phyloP scores from a whole-genome alignment of 495 filamentous ascomycete species.

The Penicillium lagena region DNA sequence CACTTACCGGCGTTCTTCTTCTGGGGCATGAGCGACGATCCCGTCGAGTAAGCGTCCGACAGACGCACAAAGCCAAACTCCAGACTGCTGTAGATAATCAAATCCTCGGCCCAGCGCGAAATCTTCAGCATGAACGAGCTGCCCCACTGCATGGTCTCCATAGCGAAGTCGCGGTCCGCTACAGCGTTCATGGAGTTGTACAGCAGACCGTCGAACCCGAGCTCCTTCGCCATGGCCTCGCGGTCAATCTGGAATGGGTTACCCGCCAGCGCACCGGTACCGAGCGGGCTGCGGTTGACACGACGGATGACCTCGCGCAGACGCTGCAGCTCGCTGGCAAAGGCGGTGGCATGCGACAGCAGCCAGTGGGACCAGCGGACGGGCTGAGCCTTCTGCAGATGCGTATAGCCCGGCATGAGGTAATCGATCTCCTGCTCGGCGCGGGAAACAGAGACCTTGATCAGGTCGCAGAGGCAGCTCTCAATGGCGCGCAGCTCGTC shows the following conservation, averaged over 20 bases:
- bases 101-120: conserved; percentile 79
- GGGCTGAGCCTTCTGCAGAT: conserved; percentile 87
- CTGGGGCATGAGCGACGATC: conserved; percentile 86
- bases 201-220: conserved; percentile 77
- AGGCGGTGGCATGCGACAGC: conserved; percentile 69
- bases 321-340: conserved; percentile 72
- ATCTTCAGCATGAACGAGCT: conserved; percentile 80
- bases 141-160: conserved; percentile 89
- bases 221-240: conserved; percentile 79
- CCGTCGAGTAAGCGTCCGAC: conserved; percentile 82
- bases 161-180: conserved; percentile 80
- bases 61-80: conserved; percentile 81
- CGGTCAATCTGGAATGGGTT: conserved; percentile 89
- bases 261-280: conserved; percentile 82
- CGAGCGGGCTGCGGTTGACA: conserved; percentile 75
- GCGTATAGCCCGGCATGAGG: conserved; percentile 69
- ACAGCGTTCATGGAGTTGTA: conserved; percentile 83
- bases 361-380: conserved; percentile 88
- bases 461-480: conserved; percentile 56
- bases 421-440: conserved; percentile 74
- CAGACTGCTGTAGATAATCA: conserved; percentile 78
- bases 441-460: conserved; percentile 64
- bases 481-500: conserved; percentile 72
- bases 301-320: conserved; percentile 67
- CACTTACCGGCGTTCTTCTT: conserved; percentile 53